These are phyloP conservation scores for Claviceps sp. DNA, from an alignment of 2,329 filamentous ascomycete species.

Conservation along the genomic window DNA sequence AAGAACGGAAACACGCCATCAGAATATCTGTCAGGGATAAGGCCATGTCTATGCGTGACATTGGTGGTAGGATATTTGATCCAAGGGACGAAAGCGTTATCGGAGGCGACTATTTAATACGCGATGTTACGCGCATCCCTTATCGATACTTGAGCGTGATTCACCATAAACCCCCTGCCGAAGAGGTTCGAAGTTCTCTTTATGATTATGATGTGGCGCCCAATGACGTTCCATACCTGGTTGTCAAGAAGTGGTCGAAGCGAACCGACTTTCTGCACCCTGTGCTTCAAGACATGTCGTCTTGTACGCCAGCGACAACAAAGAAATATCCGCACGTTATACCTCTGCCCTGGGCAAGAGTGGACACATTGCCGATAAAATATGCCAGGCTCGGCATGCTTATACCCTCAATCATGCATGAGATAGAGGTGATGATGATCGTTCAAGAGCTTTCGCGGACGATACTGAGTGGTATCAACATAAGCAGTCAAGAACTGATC, in stretches of 20 bases:
- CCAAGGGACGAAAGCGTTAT: conserved; percentile 10
- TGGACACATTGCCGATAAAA: conserved; percentile 32
- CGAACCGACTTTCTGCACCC: conserved; percentile 46
- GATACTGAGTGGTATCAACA: conserved; percentile 26
- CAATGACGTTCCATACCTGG: conserved; percentile 34
- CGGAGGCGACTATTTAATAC: conserved; percentile 23
- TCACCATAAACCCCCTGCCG: conserved; percentile 27
- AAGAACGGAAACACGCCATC: conserved; percentile 28
- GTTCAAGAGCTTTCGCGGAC: conserved; percentile 40
- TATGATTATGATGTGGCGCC: conserved; percentile 25
- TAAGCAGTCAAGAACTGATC: conserved; percentile 43
- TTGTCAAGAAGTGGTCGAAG: conserved; percentile 35
- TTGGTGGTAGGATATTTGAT: conserved; percentile 19
- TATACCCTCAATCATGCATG: conserved; percentile 59
- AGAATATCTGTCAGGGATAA: conserved; percentile 21
- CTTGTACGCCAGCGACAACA: conserved; percentile 13
- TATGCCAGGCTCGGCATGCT: conserved; percentile 43
- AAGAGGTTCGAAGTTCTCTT: conserved; percentile 25
- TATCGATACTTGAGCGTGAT: conserved; percentile 29
- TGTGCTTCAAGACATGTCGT: conserved; percentile 5
- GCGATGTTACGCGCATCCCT: conserved; percentile 23
- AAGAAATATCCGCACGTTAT: conserved; percentile 33
- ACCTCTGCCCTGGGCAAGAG: conserved; percentile 31
- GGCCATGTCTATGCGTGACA: conserved; percentile 15
- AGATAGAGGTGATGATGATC: conserved; percentile 51